Evolutionary conservation across 208 protist genomes (phyloP), one percentile per base, ranked within the genome.

Genomic region (Angomonas desouzai): DNA sequence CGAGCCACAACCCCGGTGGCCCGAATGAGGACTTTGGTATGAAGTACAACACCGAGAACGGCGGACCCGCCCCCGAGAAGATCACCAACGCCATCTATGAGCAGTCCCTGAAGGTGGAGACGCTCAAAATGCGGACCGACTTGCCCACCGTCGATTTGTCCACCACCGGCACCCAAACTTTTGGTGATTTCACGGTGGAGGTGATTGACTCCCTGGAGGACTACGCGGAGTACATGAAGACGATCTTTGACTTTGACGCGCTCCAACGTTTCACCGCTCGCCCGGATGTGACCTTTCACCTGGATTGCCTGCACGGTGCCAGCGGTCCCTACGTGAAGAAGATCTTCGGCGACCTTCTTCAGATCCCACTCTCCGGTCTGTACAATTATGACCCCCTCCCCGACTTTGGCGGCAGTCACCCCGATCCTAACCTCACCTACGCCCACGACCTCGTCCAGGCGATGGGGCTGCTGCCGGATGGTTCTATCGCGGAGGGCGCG

Each of bases 361-460:
- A 97, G 45, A 73, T 91, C 25, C 66, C 73, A 2, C 49, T 62
- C 20, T 57, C 63, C 13, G 34, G 83, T 1, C 76, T 94, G 40
- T 62, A 87, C 36, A 81, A 91, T 67, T 75, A 66, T 10, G 63
- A 72, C 9, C 81, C 86, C 25, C 67, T 87, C 20, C 79, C 83
- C 23, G 96, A 98, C 68, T 99, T 99, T 83, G 96, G 96, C 58
- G 93, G 93, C 27, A 67, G 72, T 36, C 98, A 99, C 83, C 97
- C 98, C 16, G 98, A 99, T 70, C 98, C 98, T 20, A 99, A 99
- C 74, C 82, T 99, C 3, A 98, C 92, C 3, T 99, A 99, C 74
- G 98, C 98, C 7, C 62, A 73, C 25, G 82, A 96, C 10, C 83
- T 99, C 0, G 98, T 99, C 7, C 49, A 40, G 18, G 74, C 82